phyloP scores from a whole-genome alignment of 2,329 filamentous ascomycete species.

The Pyricularia sp. region DNA sequence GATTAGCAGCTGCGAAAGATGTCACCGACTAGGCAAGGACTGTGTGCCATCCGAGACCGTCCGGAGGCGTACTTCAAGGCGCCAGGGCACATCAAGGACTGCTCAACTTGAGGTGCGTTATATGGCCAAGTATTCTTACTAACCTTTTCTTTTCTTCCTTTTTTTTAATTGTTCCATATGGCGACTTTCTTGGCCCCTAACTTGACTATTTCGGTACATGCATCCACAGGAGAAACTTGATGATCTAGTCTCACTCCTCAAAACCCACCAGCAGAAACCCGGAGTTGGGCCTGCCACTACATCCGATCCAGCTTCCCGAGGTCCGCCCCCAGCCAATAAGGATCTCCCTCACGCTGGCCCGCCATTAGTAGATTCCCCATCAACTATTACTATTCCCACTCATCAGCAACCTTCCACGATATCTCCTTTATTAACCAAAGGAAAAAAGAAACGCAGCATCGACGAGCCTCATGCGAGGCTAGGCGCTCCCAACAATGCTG shows the following conservation, averaged over 20 bases:
- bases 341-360: conserved; percentile 4
- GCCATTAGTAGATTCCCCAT: too few relatives aligned
- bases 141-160: too few relatives aligned
- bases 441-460: not conserved
- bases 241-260: conserved; percentile 34
- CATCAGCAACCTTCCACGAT: not conserved
- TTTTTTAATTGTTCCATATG: not conserved
- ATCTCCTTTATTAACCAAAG: not conserved
- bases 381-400: not conserved
- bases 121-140: not conserved
- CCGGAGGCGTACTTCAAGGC: conserved; percentile 27
- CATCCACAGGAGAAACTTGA: conserved; percentile 32
- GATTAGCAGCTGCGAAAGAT: conserved; percentile 14
- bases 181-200: not conserved
- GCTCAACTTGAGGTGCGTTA: conserved; percentile 28
- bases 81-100: conserved; percentile 23
- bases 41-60: conserved; percentile 34
- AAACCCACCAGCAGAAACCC: conserved; percentile 13
- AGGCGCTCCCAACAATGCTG: not conserved
- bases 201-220: not conserved
- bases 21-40: conserved; percentile 35
- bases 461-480: not conserved
- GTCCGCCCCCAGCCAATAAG: conserved; percentile 8
- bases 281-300: conserved; percentile 10
- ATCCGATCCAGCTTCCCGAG: conserved; percentile 11